A percentile compares a stretch with the other conserved stretches of the same genome.
Conservation (phyloP, 768 basidiomycete species). For the Boletellus ananas region DNA sequence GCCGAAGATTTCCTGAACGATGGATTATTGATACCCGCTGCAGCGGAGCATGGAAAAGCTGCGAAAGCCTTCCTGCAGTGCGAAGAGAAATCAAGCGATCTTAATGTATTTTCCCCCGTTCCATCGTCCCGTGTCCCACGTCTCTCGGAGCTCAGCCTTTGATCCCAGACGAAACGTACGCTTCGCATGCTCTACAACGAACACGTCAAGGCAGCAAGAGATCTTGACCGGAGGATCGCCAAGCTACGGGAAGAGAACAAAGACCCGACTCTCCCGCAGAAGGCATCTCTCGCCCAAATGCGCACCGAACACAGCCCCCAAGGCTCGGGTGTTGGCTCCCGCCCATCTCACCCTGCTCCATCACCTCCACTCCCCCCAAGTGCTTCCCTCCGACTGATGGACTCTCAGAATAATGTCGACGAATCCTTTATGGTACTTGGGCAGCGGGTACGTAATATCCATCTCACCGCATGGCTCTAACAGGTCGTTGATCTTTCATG, state of each 20-base stretch:
- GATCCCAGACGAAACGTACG: slow-evolving; percentile 67
- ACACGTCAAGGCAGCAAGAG: slow-evolving; percentile 65
- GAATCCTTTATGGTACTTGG: slow-evolving; percentile 89
- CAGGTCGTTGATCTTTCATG: background rate
- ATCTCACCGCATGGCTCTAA: background rate
- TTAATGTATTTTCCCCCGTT: slow-evolving; percentile 50
- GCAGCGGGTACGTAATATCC: slow-evolving; percentile 52
- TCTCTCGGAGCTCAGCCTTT: slow-evolving; percentile 8
- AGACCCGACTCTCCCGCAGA: slow-evolving; percentile 72
- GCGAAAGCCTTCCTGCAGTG: slow-evolving; percentile 73
- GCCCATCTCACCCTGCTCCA: slow-evolving; percentile 32
- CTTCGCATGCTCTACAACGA: slow-evolving; percentile 72
- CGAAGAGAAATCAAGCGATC: slow-evolving; percentile 68
- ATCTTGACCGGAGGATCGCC: slow-evolving; percentile 66
- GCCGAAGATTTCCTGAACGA: slow-evolving; percentile 67
- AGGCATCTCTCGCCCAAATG: slow-evolving; percentile 29
- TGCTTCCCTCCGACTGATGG: slow-evolving; percentile 33
- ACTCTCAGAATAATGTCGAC: slow-evolving; percentile 66
- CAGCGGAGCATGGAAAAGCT: slow-evolving; percentile 71
- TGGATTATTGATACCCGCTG: slow-evolving; percentile 68
- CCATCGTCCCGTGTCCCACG: background rate
- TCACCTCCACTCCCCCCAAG: slow-evolving; percentile 47
- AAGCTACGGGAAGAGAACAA: slow-evolving; percentile 73
- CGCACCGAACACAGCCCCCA: slow-evolving; percentile 24
- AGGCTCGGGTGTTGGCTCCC: slow-evolving; percentile 11